Percentiles rank a stretch among this genome's conserved stretches.
Conservation (phyloP, 108 stramenopile genomes). For the Nitzschia palea region DNA sequence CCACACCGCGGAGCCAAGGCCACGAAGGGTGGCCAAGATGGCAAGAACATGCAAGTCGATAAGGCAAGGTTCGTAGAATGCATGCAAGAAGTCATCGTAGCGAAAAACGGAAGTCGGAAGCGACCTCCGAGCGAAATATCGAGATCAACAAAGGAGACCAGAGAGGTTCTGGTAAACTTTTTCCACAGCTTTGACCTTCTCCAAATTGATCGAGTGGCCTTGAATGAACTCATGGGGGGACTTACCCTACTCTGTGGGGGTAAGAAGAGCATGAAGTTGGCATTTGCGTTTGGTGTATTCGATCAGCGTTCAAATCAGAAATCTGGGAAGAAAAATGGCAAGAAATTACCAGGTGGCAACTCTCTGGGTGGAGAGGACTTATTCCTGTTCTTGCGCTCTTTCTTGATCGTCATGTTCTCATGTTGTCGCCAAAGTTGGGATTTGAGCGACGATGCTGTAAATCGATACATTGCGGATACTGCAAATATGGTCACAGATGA, state of each 20-base stretch:
- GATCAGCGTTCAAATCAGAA: constrained; percentile 39
- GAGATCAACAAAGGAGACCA: constrained; percentile 25
- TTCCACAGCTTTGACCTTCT: constrained; percentile 81
- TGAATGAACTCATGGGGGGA: constrained; percentile 89
- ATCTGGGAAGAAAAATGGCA: constrained; percentile 36
- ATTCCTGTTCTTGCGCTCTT: constrained; percentile 74
- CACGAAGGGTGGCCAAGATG: constrained; percentile 13
- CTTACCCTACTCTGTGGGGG: constrained; percentile 83
- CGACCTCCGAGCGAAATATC: constrained; percentile 36
- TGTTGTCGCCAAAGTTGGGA: constrained; percentile 87
- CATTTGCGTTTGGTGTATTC: constrained; percentile 83
- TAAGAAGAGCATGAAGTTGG: constrained; percentile 84
- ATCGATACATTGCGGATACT: constrained; percentile 75
- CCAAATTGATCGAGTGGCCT: constrained; percentile 63
- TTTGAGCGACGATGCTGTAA: constrained; percentile 63
- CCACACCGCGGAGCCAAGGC: constrained; percentile 14
- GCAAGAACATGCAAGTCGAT: constrained; percentile 48
- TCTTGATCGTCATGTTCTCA: constrained; percentile 86
- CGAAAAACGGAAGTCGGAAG: constrained; percentile 26
- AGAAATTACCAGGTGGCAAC: constrained; percentile 19
- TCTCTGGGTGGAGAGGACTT: constrained; percentile 66
- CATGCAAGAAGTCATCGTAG: constrained; percentile 61
- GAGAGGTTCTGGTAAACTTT: constrained; percentile 69
- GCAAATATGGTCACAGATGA: constrained; percentile 79
- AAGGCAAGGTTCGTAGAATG: constrained; percentile 65